A percentile compares a stretch with the other conserved stretches of the same genome.
phyloP scores from a whole-genome alignment of 2,329 filamentous ascomycete genomes.

The Hawksworthiomyces lignivorus region DNA sequence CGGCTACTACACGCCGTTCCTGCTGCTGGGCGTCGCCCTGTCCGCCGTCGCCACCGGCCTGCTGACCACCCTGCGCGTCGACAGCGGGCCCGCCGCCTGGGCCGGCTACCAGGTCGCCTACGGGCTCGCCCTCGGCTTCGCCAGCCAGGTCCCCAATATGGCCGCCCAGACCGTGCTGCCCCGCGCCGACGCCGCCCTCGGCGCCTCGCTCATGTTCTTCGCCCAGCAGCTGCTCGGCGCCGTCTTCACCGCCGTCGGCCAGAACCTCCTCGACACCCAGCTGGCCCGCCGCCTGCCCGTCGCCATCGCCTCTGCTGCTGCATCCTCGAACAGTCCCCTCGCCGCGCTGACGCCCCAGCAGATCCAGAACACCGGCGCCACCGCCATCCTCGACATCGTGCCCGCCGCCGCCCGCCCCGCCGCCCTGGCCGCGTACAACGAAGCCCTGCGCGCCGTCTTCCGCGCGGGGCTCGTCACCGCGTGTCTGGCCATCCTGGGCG shows the following conservation, averaged over 20 bases:
- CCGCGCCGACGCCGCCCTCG: constrained; percentile 33
- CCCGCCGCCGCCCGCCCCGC: not conserved
- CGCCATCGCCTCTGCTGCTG: too few species aligned
- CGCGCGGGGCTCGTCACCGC: constrained; percentile 45
- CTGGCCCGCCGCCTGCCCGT: constrained; percentile 6
- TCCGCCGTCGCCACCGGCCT: constrained; percentile 30
- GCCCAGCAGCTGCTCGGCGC: constrained; percentile 14
- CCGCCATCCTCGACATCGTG: constrained; percentile 3
- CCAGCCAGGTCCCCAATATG: constrained; percentile 37
- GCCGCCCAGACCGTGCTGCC: constrained; percentile 38
- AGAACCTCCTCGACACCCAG: constrained; percentile 13
- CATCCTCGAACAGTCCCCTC: not conserved
- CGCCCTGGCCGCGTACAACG: constrained; percentile 42
- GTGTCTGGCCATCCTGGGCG: constrained; percentile 40
- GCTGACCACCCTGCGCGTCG: constrained; percentile 41
- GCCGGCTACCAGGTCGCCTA: constrained; percentile 34
- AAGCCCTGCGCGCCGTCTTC: constrained; percentile 44
- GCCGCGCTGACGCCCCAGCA: not conserved
- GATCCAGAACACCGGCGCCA: constrained; percentile 8
- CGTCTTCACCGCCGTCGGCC: constrained; percentile 12
- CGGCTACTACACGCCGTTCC: constrained; percentile 25
- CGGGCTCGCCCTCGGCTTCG: constrained; percentile 36
- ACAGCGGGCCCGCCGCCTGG: constrained; percentile 21
- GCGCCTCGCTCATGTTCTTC: constrained; percentile 36
- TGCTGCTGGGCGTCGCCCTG: constrained; percentile 15